A percentile compares a stretch with the other conserved stretches of the same genome.
These are phyloP conservation scores for Clitoria ternatea DNA, from an alignment of 306 rosid genomes.

Conservation along the genomic window DNA sequence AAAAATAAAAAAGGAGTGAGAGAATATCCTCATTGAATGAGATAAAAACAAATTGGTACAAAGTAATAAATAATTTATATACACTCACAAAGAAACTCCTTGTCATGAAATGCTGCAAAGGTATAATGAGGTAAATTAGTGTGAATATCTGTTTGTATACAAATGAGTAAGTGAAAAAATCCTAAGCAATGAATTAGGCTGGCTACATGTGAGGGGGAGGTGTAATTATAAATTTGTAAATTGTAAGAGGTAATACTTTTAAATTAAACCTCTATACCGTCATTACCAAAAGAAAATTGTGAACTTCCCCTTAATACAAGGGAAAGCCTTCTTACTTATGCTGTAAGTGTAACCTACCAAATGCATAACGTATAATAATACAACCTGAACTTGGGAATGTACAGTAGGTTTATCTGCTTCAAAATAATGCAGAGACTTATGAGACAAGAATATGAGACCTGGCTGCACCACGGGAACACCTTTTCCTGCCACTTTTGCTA, in stretches of 20 bases:
- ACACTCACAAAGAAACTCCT: neutral
- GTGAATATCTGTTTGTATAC: slow-evolving; percentile 10
- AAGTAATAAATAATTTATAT: neutral
- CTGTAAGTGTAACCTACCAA: neutral
- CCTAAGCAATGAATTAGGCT: neutral
- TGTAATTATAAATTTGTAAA: too few relatives aligned
- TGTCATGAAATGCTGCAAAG: neutral
- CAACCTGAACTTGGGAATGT: slow-evolving; percentile 1
- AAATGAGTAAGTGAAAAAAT: neutral
- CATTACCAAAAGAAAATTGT: neutral
- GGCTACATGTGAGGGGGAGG: neutral
- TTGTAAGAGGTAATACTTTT: neutral
- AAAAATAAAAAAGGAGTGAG: too few relatives aligned
- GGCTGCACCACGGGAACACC: slow-evolving; percentile 54
- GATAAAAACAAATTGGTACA: too few relatives aligned
- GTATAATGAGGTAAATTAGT: neutral
- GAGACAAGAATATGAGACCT: slow-evolving; percentile 45
- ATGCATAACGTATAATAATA: neutral
- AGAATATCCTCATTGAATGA: too few relatives aligned
- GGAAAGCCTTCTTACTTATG: neutral
- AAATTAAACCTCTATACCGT: neutral
- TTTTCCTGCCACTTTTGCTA: slow-evolving; percentile 50
- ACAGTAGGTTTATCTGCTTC: neutral
- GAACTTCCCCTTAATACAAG: neutral
- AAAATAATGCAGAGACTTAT: slow-evolving; percentile 7